Conservation (phyloP, 2,329 filamentous ascomycete genomes). For the Sporothrix variecibatus region DNA sequence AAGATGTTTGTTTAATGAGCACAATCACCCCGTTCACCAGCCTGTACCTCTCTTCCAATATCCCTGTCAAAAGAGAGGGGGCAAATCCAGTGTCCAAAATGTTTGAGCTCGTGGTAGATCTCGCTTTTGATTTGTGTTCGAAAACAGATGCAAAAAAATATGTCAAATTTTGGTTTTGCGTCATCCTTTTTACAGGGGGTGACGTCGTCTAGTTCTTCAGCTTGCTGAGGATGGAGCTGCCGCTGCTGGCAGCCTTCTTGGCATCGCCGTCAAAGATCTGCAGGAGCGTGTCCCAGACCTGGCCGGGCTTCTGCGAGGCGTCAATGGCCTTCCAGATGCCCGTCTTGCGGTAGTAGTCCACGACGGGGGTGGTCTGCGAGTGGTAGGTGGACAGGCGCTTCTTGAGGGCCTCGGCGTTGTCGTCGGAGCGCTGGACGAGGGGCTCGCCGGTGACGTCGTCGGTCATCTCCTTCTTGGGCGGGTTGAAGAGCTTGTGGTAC, state of each 20-base stretch:
- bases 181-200: neutral
- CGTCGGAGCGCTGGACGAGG: constrained; percentile 91
- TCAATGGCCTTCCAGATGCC: constrained; percentile 97
- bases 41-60: neutral
- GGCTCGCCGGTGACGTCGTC: constrained; percentile 97
- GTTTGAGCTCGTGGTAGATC: constrained; percentile 6
- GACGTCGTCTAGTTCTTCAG: constrained; percentile 33
- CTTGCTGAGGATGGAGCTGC: constrained; percentile 48
- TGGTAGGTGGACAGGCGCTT: constrained; percentile 95
- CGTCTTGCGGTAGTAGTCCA: constrained; percentile 94
- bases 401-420: constrained; percentile 93
- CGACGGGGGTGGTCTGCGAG: constrained; percentile 87
- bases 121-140: constrained; percentile 5
- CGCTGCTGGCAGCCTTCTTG: constrained; percentile 45
- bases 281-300: constrained; percentile 93
- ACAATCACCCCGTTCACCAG: neutral
- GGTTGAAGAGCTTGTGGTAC: constrained; percentile 99
- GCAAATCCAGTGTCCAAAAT: neutral
- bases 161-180: neutral
- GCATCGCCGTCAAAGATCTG: constrained; percentile 74
- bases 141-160: neutral
- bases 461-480: constrained; percentile 89
- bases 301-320: constrained; percentile 90
- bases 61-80: neutral
- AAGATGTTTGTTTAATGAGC: neutral